phyloP scores from a whole-genome alignment of 345 rosid genomes.

The Gossypium ekmanianum region DNA sequence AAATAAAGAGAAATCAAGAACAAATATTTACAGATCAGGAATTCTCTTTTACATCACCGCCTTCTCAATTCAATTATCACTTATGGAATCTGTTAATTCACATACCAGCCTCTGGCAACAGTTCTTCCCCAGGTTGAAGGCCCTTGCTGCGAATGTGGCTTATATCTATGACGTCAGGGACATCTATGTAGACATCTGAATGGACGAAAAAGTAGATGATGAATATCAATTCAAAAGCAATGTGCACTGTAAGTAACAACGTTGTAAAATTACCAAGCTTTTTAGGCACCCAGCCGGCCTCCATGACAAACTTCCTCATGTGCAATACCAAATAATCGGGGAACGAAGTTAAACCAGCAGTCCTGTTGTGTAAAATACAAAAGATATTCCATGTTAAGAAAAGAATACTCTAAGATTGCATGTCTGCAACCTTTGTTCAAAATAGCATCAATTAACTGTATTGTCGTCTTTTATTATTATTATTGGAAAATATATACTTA shows the following conservation, averaged over 20 bases:
- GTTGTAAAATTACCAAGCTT: conserved; percentile 67
- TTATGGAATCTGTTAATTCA: background rate
- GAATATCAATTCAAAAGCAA: background rate
- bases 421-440: background rate
- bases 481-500: background rate
- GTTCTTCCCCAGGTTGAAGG: conserved; percentile 86
- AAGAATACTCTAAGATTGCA: background rate
- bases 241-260: conserved; percentile 12
- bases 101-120: conserved; percentile 76
- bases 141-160: conserved; percentile 96
- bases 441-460: background rate
- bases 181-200: conserved; percentile 92
- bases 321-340: conserved; percentile 96
- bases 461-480: background rate
- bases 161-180: conserved; percentile 88
- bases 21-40: background rate
- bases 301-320: conserved; percentile 96
- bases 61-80: background rate
- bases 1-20: conserved; percentile 14
- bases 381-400: background rate
- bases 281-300: conserved; percentile 98
- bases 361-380: conserved; percentile 46
- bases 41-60: background rate
- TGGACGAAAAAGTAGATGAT: conserved; percentile 9
- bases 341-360: conserved; percentile 86